Base-by-base conservation (phyloP, 768 basidiomycete species). In the Lactarius vividus region DNA sequence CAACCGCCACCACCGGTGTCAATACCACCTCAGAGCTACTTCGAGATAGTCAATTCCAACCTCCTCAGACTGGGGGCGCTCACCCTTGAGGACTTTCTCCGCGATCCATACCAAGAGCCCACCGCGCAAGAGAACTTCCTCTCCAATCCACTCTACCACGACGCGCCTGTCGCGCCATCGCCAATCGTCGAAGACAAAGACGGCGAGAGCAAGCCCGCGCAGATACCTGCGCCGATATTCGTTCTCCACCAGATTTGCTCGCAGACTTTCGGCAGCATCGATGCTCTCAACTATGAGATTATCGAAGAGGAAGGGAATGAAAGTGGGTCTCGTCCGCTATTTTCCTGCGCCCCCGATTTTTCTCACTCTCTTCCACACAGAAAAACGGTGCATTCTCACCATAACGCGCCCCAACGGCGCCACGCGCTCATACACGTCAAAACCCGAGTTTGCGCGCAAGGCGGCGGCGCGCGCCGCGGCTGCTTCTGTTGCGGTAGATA, bases 381-480 rank as follows among this genome's bases (percentile, higher is more conserved):
- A 72, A 65, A 86, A 83, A 71, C 82, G 83, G 61, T 88, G 88
- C 69, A 85, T 85, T 57, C 72, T 89, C 46, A 86, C 85, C 1
- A 83, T 89, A 64, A 83, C 79, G 1, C 84, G 82, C 26, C 85
- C 85, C 0, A 79, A 83, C 37, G 86, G 85, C 20, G 63, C 73
- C 2, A 74, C 75, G 5, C 79, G 85, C 54, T 82, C 83, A 0
- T 89, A 88, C 75, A 79, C 80, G 29, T 85, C 85, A 0, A 78
- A 82, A 29, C 74, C 79, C 16, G 53, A 72, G 2, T 83, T 81
- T 67, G 52, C 76, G 18, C 79, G 79, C 42, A 82, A 83, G 69
- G 75, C 68, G 44, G 86, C 87, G 15, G 88, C 88, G 0, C 85
- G 84, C 65, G 75, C 74, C 0, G 79, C 80, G 54, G 86, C 78